phyloP scores from a whole-genome alignment of 1,284 basidiomycete species.

The Ganoderma lucidum region DNA sequence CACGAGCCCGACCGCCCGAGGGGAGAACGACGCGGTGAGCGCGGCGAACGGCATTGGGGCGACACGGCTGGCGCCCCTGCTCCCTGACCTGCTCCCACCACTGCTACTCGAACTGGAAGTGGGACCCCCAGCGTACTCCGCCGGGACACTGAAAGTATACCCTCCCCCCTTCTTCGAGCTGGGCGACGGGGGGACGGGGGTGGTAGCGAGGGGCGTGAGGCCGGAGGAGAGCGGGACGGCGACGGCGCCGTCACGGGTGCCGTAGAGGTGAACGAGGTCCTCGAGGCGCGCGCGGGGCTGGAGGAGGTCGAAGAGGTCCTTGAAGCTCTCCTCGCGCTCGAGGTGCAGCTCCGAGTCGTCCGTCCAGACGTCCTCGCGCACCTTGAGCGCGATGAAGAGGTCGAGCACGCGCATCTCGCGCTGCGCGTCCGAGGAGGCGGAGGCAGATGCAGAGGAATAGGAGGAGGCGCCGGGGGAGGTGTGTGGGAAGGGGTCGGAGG shows the following conservation, averaged over 20 bases:
- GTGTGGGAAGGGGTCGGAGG: conserved; percentile 78
- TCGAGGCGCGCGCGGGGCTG: conserved; percentile 77
- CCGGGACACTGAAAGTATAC: not conserved
- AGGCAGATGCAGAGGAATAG: conserved; percentile 63
- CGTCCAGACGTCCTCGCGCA: conserved; percentile 75
- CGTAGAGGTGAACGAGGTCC: conserved; percentile 71
- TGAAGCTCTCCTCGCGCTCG: conserved; percentile 74
- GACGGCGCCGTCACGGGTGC: conserved; percentile 62
- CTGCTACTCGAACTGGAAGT: not conserved
- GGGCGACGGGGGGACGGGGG: conserved; percentile 26
- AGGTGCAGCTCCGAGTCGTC: conserved; percentile 78
- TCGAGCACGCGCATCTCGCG: conserved; percentile 80
- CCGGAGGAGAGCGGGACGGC: conserved; percentile 23
- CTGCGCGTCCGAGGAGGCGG: conserved; percentile 48
- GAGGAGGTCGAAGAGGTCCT: conserved; percentile 77
- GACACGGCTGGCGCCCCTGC: conserved; percentile 35
- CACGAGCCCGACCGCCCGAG: conserved; percentile 64
- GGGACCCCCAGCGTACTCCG: not conserved
- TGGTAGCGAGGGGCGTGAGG: conserved; percentile 26
- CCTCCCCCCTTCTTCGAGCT: not conserved
- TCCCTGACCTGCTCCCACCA: not conserved
- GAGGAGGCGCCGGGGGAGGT: conserved; percentile 61
- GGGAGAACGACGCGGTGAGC: conserved; percentile 65
- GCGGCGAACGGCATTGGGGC: conserved; percentile 56
- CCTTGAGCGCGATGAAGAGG: conserved; percentile 78